Evolutionary conservation across 805 yeast species (phyloP), one percentile per base, ranked within the genome.

Genomic region (Candida manassasensis): DNA sequence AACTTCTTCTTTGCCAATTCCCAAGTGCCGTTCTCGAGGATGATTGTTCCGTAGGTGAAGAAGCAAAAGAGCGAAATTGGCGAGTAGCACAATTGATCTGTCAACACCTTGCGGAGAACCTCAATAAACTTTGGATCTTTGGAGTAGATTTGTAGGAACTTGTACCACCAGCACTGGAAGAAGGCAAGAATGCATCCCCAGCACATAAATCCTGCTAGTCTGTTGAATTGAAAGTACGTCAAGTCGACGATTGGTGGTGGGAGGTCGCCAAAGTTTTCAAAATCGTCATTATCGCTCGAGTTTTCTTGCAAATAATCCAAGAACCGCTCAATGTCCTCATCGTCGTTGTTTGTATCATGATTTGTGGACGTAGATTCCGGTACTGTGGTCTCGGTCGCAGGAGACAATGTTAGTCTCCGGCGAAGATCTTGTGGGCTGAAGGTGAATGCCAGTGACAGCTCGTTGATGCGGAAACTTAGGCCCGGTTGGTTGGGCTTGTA

Each of bases 101-200:
- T 82, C 37, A 90, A 61, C 0, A 87, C 97, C 38, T 96, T 75
- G 44, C 89, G 82, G 21, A 90, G 67, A 5, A 85, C 94, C 37
- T 88, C 85, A 2, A 89, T 81, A 40, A 85, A 71, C n/a, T 84
- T 77, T 12, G 93, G 90, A 55, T 84, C 88, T 38, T 79, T 81
- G 4, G 82, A 77, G 56, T 84, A 90, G 43, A 85, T 77, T 51
- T 90, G 89, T 40, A 90, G 69, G 39, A 89, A 75, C 48, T 76
- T 73, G 52, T 90, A 89, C 98, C 98, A 90, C 32, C 80, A 81
- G 35, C 84, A 83, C 59, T 88, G 97, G 31, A 79, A 75, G 50
- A 85, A 82, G 0, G 96, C 82, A 63, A 87, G 74, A 6, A 81
- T 51, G 37, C 84, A 76, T 2, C 97, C 97, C 96, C 97, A 89